Evolutionary conservation across 1,139 yeast genomes (phyloP).

Genomic region (Kodamaea suecica): DNA sequence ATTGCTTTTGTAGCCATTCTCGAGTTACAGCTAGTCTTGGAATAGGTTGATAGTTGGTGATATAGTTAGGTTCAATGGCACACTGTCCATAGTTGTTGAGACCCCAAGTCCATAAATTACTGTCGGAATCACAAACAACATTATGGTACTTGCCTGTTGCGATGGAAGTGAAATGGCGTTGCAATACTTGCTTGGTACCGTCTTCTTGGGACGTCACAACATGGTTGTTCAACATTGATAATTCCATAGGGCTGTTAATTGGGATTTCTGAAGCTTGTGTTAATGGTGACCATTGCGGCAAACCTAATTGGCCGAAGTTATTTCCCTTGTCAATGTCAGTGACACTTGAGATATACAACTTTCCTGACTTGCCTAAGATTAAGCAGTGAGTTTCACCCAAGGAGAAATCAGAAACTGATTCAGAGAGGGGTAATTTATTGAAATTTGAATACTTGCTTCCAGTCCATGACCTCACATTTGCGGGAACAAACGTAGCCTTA

Average conservation of each 20-base stretch:
- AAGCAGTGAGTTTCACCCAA: constrained; percentile 70
- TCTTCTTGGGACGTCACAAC: constrained; percentile 18
- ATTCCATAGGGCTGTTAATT: constrained; percentile 29
- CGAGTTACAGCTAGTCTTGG: constrained; percentile 50
- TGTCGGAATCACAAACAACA: constrained; percentile 59
- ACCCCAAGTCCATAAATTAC: constrained; percentile 81
- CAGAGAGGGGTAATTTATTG: constrained; percentile 22
- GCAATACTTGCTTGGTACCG: constrained; percentile 24
- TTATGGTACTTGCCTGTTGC: constrained; percentile 78
- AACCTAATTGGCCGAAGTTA: constrained; percentile 80
- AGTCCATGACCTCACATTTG: constrained; percentile 22
- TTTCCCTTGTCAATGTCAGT: constrained; percentile 18
- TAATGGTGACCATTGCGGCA: constrained; percentile 68
- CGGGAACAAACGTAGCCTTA: constrained; percentile 16
- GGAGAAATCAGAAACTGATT: constrained; percentile 48
- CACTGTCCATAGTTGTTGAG: constrained; percentile 78
- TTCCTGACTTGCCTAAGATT: constrained; percentile 58
- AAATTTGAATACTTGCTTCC: constrained; percentile 18
- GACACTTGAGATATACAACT: constrained; percentile 57
- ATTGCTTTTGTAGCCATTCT: constrained; percentile 2
- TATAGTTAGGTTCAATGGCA: constrained; percentile 65
- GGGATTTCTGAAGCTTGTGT: constrained; percentile 23
- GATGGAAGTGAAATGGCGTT: constrained; percentile 52
- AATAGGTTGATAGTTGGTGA: constrained; percentile 63
- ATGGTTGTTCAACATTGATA: constrained; percentile 38